Conservation (phyloP, 1,139 yeast species). For the Schizosaccharomyces versatilis region DNA sequence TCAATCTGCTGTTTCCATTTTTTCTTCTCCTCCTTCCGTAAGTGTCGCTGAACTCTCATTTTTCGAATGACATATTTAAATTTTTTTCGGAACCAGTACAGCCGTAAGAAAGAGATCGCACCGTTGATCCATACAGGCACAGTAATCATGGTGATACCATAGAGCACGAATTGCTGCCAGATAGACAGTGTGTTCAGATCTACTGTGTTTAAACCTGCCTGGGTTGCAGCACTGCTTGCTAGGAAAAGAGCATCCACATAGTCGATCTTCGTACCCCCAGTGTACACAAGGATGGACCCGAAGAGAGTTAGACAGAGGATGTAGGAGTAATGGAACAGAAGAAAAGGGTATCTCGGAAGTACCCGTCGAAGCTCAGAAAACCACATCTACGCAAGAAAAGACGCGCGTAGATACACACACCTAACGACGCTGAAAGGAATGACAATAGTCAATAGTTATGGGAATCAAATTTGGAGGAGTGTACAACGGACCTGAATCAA, state of each 20-base stretch:
- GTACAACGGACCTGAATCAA: too few relatives aligned
- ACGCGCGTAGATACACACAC: neutral
- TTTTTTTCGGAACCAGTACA: constrained; percentile 74
- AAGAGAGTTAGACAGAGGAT: constrained; percentile 4
- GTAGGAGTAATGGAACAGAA: constrained; percentile 7
- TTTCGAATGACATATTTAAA: constrained; percentile 45
- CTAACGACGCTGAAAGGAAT: neutral
- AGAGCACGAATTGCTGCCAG: constrained; percentile 45
- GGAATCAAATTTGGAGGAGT: neutral
- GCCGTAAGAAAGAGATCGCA: constrained; percentile 49
- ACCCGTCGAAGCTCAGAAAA: neutral
- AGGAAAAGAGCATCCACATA: constrained; percentile 69
- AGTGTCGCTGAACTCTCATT: constrained; percentile 51
- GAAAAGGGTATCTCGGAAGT: constrained; percentile 4
- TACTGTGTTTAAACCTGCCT: constrained; percentile 74
- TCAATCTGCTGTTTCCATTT: constrained; percentile 3
- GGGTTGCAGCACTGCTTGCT: constrained; percentile 59
- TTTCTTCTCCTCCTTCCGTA: constrained; percentile 55
- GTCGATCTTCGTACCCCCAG: constrained; percentile 28
- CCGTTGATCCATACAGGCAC: constrained; percentile 86
- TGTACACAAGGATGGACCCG: constrained; percentile 46
- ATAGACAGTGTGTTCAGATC: constrained; percentile 37
- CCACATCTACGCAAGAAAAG: neutral
- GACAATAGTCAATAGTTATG: neutral
- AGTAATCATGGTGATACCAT: constrained; percentile 37